A percentile compares a stretch with the other conserved stretches of the same genome.
Conservation (phyloP, 306 rosid genomes). For the Trichosanthes truncata region DNA sequence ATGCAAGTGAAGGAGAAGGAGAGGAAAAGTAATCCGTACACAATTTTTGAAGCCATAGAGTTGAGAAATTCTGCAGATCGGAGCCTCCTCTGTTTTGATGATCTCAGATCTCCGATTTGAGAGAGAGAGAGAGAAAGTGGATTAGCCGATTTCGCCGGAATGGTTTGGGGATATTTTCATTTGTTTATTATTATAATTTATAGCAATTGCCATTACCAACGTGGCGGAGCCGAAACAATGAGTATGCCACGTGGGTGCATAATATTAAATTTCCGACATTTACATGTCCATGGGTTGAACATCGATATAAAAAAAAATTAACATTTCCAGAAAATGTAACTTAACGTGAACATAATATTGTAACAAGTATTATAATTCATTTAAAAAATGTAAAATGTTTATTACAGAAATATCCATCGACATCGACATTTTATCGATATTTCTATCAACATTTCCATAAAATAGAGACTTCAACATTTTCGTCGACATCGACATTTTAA, state of each 20-base stretch:
- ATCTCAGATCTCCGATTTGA: background rate
- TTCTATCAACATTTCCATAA: too few species aligned
- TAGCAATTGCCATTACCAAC: background rate
- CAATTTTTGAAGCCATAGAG: background rate
- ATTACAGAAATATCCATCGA: too few species aligned
- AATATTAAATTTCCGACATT: too few species aligned
- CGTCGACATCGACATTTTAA: too few species aligned
- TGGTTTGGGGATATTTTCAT: background rate
- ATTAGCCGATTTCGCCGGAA: background rate
- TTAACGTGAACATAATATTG: too few species aligned
- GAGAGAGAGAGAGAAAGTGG: background rate
- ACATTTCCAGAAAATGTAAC: too few species aligned
- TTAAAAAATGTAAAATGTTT: too few species aligned
- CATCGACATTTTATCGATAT: too few species aligned
- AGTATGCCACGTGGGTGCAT: background rate
- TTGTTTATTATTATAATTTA: background rate
- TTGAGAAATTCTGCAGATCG: background rate
- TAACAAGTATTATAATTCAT: too few species aligned
- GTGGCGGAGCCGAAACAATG: background rate
- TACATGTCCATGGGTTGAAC: too few species aligned
- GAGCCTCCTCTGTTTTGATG: background rate
- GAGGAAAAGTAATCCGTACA: slow-evolving; percentile 8
- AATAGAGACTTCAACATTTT: too few species aligned
- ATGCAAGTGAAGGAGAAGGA: slow-evolving; percentile 10
- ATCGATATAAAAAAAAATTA: too few species aligned